A percentile compares a stretch with the other conserved stretches of the same genome.
phyloP scores from a whole-genome alignment of 257 asterid species.

The Anisodus tanguticus region DNA sequence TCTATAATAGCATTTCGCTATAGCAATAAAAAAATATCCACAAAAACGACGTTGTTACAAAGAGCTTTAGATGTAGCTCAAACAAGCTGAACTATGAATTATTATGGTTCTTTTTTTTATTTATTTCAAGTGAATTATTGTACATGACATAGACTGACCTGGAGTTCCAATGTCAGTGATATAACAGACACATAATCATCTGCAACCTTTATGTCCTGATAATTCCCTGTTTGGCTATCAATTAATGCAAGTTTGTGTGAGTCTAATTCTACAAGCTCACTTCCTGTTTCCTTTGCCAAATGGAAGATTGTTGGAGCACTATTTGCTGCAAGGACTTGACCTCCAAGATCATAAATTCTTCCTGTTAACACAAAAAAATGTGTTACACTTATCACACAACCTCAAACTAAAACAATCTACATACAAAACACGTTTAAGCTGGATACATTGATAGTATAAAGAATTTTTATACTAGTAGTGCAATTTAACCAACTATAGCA shows the following conservation, averaged over 20 bases:
- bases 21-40: neutral
- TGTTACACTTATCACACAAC: neutral
- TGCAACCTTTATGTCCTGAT: constrained; percentile 68
- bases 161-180: constrained; percentile 75
- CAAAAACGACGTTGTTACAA: neutral
- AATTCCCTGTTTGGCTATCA: constrained; percentile 69
- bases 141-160: constrained; percentile 48
- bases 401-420: neutral
- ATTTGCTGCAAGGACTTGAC: constrained; percentile 86
- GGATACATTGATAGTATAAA: neutral
- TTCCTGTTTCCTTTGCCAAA: constrained; percentile 69
- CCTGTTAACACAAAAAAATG: constrained; percentile 48
- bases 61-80: neutral
- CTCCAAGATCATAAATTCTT: constrained; percentile 80
- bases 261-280: constrained; percentile 73
- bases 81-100: neutral
- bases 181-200: constrained; percentile 79
- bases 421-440: neutral
- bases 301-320: constrained; percentile 81
- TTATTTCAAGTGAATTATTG: neutral
- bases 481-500: neutral
- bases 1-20: neutral
- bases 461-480: neutral
- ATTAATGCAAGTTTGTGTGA: constrained; percentile 73
- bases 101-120: neutral